A percentile compares a stretch with the other conserved stretches of the same genome.
These are phyloP conservation scores for Hirschfeldia incana DNA, from an alignment of 345 rosid species.

Conservation along the genomic window DNA sequence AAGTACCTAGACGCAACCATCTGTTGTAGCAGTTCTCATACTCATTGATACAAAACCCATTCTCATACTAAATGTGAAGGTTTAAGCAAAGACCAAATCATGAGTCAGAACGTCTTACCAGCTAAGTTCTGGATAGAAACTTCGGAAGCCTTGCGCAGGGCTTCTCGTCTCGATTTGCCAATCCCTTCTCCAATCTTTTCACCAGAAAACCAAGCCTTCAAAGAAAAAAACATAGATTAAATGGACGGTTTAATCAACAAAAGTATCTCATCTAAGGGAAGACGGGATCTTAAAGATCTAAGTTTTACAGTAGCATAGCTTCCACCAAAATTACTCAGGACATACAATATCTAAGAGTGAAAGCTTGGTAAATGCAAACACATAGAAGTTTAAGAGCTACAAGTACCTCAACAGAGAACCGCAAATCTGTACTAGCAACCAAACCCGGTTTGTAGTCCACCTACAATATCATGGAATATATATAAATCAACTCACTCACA, in stretches of 20 bases:
- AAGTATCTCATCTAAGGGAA: neutral
- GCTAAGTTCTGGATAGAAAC: slow-evolving; percentile 73
- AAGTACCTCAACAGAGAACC: slow-evolving; percentile 81
- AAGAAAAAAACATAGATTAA: slow-evolving; percentile 9
- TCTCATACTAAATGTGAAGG: slow-evolving; percentile 9
- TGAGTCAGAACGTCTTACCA: slow-evolving; percentile 47
- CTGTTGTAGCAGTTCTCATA: neutral
- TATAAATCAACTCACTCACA: neutral
- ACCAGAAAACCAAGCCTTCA: slow-evolving; percentile 86
- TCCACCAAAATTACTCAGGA: slow-evolving; percentile 9
- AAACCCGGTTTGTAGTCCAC: slow-evolving; percentile 74
- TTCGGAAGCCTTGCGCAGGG: slow-evolving; percentile 79
- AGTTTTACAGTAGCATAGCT: neutral
- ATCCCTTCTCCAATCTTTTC: slow-evolving; percentile 78
- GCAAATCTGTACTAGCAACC: slow-evolving; percentile 68
- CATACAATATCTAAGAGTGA: neutral
- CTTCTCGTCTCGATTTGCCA: slow-evolving; percentile 88
- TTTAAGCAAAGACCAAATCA: neutral
- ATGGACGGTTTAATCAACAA: neutral
- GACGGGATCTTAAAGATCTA: slow-evolving; percentile 13
- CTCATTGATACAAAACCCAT: slow-evolving; percentile 17
- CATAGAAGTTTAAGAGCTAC: slow-evolving; percentile 22
- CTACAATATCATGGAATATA: slow-evolving; percentile 46
- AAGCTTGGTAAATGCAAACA: neutral
- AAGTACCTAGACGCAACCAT: neutral